phyloP scores from a whole-genome alignment of 805 yeast species.

The Blastobotrys mokoenaii region DNA sequence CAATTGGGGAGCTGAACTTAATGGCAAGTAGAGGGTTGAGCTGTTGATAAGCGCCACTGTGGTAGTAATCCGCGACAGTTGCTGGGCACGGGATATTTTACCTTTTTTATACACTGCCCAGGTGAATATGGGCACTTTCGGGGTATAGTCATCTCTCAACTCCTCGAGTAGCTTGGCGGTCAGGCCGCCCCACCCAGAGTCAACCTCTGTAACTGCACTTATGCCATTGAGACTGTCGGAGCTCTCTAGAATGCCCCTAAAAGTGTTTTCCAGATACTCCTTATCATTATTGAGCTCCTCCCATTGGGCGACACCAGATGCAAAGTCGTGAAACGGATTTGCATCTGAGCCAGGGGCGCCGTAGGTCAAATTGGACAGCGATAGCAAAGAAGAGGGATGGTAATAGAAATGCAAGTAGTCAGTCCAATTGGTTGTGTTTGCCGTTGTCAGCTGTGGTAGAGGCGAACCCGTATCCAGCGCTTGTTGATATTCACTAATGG shows the following conservation, averaged over 20 bases:
- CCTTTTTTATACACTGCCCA: conserved; percentile 37
- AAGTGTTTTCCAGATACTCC: conserved; percentile 49
- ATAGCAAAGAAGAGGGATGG: conserved; percentile 50
- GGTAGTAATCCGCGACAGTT: conserved; percentile 38
- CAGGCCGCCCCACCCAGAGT: conserved; percentile 82
- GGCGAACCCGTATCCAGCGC: conserved; percentile 45
- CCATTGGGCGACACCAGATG: conserved; percentile 58
- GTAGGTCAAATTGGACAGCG: conserved; percentile 52
- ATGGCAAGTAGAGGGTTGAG: conserved; percentile 51
- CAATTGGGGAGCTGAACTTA: conserved; percentile 25
- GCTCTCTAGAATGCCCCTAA: conserved; percentile 59
- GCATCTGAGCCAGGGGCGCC: conserved; percentile 32
- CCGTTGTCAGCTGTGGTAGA: conserved; percentile 25
- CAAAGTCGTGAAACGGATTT: conserved; percentile 22
- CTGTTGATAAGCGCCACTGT: conserved; percentile 38
- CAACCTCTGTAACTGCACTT: conserved; percentile 60
- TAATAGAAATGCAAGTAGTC: conserved; percentile 65
- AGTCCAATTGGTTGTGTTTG: conserved; percentile 62
- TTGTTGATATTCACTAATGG: conserved; percentile 52
- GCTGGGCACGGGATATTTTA: conserved; percentile 14
- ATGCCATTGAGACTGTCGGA: conserved; percentile 71
- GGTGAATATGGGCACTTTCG: conserved; percentile 38
- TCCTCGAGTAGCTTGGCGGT: conserved; percentile 42
- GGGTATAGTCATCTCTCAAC: conserved; percentile 61
- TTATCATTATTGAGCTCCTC: conserved; percentile 28